phyloP scores from a whole-genome alignment of 2,329 filamentous ascomycete species.

The Aureobasidium leucospermi region DNA sequence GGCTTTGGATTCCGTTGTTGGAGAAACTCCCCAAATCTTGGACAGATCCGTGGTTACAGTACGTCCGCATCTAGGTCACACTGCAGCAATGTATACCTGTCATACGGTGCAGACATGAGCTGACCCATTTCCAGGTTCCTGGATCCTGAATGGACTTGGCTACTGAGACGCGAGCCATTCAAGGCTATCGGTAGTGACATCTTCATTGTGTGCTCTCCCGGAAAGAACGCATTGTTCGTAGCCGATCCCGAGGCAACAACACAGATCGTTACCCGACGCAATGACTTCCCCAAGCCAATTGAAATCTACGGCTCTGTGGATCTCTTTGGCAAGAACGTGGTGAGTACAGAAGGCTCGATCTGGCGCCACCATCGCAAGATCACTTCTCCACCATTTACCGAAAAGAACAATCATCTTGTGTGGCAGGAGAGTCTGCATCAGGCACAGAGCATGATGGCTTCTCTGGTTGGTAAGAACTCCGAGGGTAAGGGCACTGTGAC shows the following conservation, averaged over 20 bases:
- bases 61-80: constrained; percentile 25
- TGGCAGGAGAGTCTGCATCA: constrained; percentile 59
- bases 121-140: constrained; percentile 38
- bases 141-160: constrained; percentile 54
- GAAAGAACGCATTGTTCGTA: constrained; percentile 46
- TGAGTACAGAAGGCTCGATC: constrained; percentile 59
- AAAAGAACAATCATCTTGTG: constrained; percentile 63
- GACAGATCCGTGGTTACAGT: constrained; percentile 56
- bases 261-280: constrained; percentile 58
- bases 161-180: constrained; percentile 51
- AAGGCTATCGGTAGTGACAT: constrained; percentile 51
- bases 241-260: constrained; percentile 58
- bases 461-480: constrained; percentile 46
- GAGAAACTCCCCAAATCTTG: constrained; percentile 47
- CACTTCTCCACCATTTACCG: constrained; percentile 65
- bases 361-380: constrained; percentile 71
- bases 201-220: constrained; percentile 58
- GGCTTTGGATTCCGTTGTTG: constrained; percentile 50
- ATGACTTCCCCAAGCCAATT: constrained; percentile 64
- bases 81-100: not conserved
- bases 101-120: not conserved
- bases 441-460: constrained; percentile 52
- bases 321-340: constrained; percentile 64
- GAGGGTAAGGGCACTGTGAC: constrained; percentile 42
- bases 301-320: constrained; percentile 52